Evolutionary conservation across 768 basidiomycete species (phyloP).

Genomic region (Hirschioporus abietinus): DNA sequence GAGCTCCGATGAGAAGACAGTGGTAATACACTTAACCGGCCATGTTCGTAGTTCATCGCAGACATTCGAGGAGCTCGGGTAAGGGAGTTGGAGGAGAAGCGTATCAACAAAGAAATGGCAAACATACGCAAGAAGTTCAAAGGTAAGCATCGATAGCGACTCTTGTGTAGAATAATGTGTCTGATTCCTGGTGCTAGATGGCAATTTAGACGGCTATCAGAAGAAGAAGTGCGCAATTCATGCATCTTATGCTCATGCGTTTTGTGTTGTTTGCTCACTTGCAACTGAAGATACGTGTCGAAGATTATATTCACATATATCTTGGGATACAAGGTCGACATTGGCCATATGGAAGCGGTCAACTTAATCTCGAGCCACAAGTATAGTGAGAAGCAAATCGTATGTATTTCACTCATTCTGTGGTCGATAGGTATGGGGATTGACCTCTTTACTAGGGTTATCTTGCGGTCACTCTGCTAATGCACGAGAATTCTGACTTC

Average conservation of each 20-base stretch:
- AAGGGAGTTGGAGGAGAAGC: constrained; percentile 94
- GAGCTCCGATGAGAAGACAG: constrained; percentile 19
- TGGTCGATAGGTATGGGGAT: neutral
- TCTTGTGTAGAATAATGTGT: neutral
- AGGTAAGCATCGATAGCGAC: constrained; percentile 39
- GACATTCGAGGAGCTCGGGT: constrained; percentile 97
- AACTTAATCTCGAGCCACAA: constrained; percentile 94
- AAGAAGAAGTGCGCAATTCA: constrained; percentile 74
- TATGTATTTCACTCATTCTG: constrained; percentile 34
- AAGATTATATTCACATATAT: constrained; percentile 99
- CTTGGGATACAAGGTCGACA: constrained; percentile 96
- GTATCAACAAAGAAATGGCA: constrained; percentile 99
- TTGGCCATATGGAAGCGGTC: constrained; percentile 99
- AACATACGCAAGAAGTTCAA: constrained; percentile 99
- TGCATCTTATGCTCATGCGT: constrained; percentile 5
- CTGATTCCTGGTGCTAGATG: constrained; percentile 41
- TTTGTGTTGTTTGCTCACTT: constrained; percentile 10
- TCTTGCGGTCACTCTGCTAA: constrained; percentile 90
- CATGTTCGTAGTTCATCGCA: constrained; percentile 78
- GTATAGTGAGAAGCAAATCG: constrained; percentile 99
- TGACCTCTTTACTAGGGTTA: constrained; percentile 63
- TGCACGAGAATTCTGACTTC: constrained; percentile 99
- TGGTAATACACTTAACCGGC: neutral
- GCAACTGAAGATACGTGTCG: constrained; percentile 76
- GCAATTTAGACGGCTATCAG: constrained; percentile 85